Base-by-base conservation (phyloP, 2,329 filamentous ascomycete species). In the Hypoxylon rubiginosum region DNA sequence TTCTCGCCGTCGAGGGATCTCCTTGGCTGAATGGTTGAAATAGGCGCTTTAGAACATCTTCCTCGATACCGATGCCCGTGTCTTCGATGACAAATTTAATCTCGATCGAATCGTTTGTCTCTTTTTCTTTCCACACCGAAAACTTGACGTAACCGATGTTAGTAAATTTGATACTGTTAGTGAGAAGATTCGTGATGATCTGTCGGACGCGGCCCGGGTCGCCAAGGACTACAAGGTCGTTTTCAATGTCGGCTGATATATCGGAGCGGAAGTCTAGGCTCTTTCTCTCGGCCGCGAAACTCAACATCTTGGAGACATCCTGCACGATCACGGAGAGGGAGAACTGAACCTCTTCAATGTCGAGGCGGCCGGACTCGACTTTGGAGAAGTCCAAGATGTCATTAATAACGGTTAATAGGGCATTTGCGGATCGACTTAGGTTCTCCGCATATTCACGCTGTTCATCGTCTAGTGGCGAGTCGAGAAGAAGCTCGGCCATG, bases 301-400 rank as follows among this genome's bases (percentile, higher is more conserved):
- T 89, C 71, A 97, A 87, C 92, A 97, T 96, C 76, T 94, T 93
- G 56, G 89, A 91, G 19, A 96, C 92, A 75, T 97, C 93, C 50
- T 90, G 85, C 6, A 94, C 87, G 11, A 93, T 88, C 0, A 92
- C 83, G 0, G 89, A 90, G 1, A 94, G 82, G 28, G 90, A 92
- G 72, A 94, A 95, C 66, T 93, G 91, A 0, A 94, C 91, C 72
- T 94, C 91, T 77, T 94, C 92, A 43, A 94, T 90, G 67, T 94
- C 91, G 19, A 94, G 79, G 7, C 90, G 84, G 2, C 92, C 92
- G 8, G 90, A 92, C 75, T 94, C 92, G 1, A 93, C 90, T 77
- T 97, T 97, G 3, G 92, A 96, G 76, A 97, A 94, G 78, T 97
- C 93, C 1, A 97, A 82, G 59, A 97, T 97, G 73, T 97, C 93